Conservation (phyloP, 1,284 basidiomycete species). For the Pterula multifida region DNA sequence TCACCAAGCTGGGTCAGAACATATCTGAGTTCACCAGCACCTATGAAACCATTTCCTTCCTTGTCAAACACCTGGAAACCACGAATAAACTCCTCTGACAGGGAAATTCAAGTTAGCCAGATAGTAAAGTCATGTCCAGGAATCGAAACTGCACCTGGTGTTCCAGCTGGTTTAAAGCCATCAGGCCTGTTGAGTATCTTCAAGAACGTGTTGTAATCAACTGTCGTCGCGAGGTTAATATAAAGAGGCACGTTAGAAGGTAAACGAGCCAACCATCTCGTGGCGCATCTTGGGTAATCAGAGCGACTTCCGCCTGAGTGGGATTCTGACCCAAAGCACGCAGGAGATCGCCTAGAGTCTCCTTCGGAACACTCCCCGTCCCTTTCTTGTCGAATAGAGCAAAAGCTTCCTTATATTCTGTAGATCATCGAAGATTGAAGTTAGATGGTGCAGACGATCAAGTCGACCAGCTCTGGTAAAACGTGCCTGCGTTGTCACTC, state of each 20-base stretch:
- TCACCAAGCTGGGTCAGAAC: slow-evolving; percentile 93
- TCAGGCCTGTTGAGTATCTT: slow-evolving; percentile 90
- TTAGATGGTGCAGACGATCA: slow-evolving; percentile 1
- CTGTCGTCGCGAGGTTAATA: slow-evolving; percentile 24
- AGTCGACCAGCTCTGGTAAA: slow-evolving; percentile 3
- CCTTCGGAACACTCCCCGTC: slow-evolving; percentile 78
- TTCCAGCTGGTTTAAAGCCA: slow-evolving; percentile 93
- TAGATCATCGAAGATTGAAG: background rate
- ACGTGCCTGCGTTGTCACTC: slow-evolving; percentile 52
- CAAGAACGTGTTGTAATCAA: slow-evolving; percentile 85
- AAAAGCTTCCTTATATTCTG: slow-evolving; percentile 95
- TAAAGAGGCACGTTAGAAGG: slow-evolving; percentile 3
- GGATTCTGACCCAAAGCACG: slow-evolving; percentile 96
- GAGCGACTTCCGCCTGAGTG: slow-evolving; percentile 90
- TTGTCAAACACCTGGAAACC: slow-evolving; percentile 99
- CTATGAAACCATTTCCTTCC: slow-evolving; percentile 94
- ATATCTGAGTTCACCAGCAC: slow-evolving; percentile 86
- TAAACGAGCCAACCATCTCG: slow-evolving; percentile 48
- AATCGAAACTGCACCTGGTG: slow-evolving; percentile 52
- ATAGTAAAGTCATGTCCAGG: slow-evolving; percentile 1
- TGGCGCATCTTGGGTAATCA: slow-evolving; percentile 65
- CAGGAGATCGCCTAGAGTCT: slow-evolving; percentile 89
- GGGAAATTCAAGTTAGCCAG: slow-evolving; percentile 1
- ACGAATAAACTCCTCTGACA: slow-evolving; percentile 91
- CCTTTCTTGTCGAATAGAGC: slow-evolving; percentile 97